A percentile compares a stretch with the other conserved stretches of the same genome.
These are phyloP conservation scores for Chlamydomonas sphaeroides DNA, from an alignment of 139 green algal species.

Conservation along the genomic window DNA sequence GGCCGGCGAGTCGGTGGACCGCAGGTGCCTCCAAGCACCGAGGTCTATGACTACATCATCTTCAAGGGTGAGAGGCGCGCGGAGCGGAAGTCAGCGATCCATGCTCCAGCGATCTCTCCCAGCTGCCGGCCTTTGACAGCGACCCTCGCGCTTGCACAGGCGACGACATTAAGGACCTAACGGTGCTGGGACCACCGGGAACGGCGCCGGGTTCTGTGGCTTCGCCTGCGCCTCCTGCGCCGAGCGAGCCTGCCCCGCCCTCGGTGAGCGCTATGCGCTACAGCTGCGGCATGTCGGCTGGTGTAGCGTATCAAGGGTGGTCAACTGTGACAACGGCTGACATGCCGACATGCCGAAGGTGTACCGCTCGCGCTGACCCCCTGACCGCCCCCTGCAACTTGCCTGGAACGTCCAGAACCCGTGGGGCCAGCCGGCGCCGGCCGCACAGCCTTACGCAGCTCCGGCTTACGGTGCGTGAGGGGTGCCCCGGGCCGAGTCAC, in stretches of 20 bases:
- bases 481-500: no score
- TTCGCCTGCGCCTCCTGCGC: neutral
- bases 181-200: constrained; percentile 66
- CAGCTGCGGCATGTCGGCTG: no score
- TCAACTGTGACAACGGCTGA: no score
- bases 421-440: constrained; percentile 17
- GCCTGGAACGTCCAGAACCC: constrained; percentile 39
- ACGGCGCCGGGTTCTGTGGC: constrained; percentile 29
- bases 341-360: no score
- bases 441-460: constrained; percentile 11
- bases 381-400: no score
- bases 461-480: constrained; percentile 40
- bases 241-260: neutral
- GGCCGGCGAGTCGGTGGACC: constrained; percentile 78
- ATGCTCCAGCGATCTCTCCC: neutral
- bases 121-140: no score
- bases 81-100: neutral
- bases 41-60: constrained; percentile 95
- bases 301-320: no score
- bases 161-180: constrained; percentile 93
- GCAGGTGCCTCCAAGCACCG: constrained; percentile 77
- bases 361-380: no score
- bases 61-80: constrained; percentile 79
- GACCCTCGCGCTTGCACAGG: constrained; percentile 18
- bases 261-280: neutral